Conservation (phyloP, 1,139 yeast genomes). For the Geotrichum carabidarum region DNA sequence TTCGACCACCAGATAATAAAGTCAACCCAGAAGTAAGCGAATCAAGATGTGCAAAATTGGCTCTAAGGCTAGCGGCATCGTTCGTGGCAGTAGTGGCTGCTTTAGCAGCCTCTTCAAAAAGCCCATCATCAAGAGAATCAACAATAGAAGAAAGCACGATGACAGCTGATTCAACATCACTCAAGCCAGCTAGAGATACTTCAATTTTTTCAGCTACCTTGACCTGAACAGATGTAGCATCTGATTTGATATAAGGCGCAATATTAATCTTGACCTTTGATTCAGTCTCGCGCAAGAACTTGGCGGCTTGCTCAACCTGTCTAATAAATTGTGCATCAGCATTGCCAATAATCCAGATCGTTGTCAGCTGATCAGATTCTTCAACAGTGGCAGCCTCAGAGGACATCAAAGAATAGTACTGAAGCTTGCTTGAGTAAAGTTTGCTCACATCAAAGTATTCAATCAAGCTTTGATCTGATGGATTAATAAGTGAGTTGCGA, state of each 20-base stretch:
- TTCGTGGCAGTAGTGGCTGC: neutral
- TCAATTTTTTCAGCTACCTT: neutral
- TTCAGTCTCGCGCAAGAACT: conserved; percentile 24
- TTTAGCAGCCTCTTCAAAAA: neutral
- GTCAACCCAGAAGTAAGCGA: conserved; percentile 1
- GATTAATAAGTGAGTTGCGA: conserved; percentile 38
- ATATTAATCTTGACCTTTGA: conserved; percentile 40
- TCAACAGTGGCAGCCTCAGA: conserved; percentile 5
- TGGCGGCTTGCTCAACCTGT: conserved; percentile 45
- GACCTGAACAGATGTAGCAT: neutral
- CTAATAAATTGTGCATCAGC: conserved; percentile 40
- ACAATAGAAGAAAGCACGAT: conserved; percentile 1
- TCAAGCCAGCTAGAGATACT: neutral
- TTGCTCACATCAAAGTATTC: conserved; percentile 24
- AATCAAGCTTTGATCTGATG: conserved; percentile 30
- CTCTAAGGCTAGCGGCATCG: neutral
- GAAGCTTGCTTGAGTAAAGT: conserved; percentile 14
- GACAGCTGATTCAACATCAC: neutral
- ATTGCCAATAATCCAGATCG: conserved; percentile 58
- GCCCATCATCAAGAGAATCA: neutral
- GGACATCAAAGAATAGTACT: conserved; percentile 5
- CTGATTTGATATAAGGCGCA: conserved; percentile 23
- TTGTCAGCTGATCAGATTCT: conserved; percentile 23
- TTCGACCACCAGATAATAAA: conserved; percentile 31
- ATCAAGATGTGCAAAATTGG: neutral